These are phyloP conservation scores for Ganoderma resinaceum DNA, from an alignment of 1,284 basidiomycete species.

Conservation along the genomic window DNA sequence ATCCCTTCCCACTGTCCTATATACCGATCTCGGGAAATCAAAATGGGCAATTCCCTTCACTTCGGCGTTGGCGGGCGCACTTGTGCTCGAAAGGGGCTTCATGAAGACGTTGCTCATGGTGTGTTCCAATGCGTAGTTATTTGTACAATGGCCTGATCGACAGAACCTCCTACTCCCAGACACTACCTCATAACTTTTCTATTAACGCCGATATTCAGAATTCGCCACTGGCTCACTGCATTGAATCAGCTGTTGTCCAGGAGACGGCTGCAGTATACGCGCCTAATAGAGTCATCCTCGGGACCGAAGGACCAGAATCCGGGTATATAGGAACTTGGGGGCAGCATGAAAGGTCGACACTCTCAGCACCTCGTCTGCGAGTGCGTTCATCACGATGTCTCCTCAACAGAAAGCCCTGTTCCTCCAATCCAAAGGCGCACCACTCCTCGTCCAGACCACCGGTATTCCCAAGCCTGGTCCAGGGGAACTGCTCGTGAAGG, in stretches of 20 bases:
- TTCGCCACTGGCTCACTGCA: not conserved
- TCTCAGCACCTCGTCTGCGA: not conserved
- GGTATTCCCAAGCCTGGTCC: slow-evolving; percentile 43
- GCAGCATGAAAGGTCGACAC: not conserved
- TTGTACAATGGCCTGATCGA: not conserved
- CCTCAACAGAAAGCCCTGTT: slow-evolving; percentile 37
- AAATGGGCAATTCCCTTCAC: not conserved
- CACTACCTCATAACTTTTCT: not conserved
- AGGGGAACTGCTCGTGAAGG: slow-evolving; percentile 49
- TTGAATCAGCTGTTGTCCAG: not conserved
- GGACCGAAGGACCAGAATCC: not conserved
- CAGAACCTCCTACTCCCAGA: not conserved
- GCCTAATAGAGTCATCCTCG: not conserved
- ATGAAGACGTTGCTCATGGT: not conserved
- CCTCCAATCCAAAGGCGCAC: slow-evolving; percentile 31
- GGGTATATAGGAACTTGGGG: not conserved
- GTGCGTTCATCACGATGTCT: slow-evolving; percentile 14
- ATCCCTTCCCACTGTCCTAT: not conserved
- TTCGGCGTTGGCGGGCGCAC: not conserved
- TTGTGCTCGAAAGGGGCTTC: not conserved
- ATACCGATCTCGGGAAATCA: slow-evolving; percentile 5
- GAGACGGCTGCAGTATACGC: not conserved
- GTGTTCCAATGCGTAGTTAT: not conserved
- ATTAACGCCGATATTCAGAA: not conserved
- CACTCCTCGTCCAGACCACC: slow-evolving; percentile 27